Conservation (phyloP, 164 flowering plant species). For the Vitis amurensis region DNA sequence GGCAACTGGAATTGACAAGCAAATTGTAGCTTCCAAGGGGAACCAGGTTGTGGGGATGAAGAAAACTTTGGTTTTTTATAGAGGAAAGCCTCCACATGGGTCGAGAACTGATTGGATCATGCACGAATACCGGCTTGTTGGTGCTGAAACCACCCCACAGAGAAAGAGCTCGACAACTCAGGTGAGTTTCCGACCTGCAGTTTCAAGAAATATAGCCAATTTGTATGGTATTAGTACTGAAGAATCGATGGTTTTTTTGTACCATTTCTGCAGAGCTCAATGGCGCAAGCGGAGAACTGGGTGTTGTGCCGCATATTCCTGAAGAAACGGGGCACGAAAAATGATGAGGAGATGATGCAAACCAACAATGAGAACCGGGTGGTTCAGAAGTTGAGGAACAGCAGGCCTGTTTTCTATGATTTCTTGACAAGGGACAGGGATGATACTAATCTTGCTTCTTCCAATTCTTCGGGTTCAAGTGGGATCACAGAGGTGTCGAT, state of each 20-base stretch:
- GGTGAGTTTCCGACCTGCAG: conserved; percentile 12
- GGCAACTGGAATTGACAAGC: conserved; percentile 68
- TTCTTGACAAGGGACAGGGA: conserved; percentile 44
- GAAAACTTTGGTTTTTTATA: conserved; percentile 72
- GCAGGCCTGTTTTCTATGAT: conserved; percentile 52
- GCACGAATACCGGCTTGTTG: conserved; percentile 64
- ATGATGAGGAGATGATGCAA: conserved; percentile 23
- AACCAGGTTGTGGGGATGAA: conserved; percentile 61
- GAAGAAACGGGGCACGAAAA: conserved; percentile 50
- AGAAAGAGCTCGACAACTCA: conserved; percentile 13
- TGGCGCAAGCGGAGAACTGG: conserved; percentile 45
- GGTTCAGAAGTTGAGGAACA: not conserved
- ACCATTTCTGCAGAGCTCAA: conserved; percentile 14
- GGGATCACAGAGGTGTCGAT: conserved; percentile 49
- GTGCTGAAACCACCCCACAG: conserved; percentile 2
- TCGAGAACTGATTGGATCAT: conserved; percentile 71
- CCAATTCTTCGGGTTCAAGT: conserved; percentile 54
- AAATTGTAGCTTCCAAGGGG: conserved; percentile 30
- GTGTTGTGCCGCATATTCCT: conserved; percentile 68
- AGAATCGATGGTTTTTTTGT: too few relatives aligned
- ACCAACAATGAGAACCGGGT: not conserved
- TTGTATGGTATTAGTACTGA: too few relatives aligned
- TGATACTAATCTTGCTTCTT: conserved; percentile 30
- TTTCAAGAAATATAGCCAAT: not conserved
- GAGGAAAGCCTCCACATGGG: conserved; percentile 73